Conservation (phyloP, 306 rosid genomes). For the Sphenostylis stenocarpa region DNA sequence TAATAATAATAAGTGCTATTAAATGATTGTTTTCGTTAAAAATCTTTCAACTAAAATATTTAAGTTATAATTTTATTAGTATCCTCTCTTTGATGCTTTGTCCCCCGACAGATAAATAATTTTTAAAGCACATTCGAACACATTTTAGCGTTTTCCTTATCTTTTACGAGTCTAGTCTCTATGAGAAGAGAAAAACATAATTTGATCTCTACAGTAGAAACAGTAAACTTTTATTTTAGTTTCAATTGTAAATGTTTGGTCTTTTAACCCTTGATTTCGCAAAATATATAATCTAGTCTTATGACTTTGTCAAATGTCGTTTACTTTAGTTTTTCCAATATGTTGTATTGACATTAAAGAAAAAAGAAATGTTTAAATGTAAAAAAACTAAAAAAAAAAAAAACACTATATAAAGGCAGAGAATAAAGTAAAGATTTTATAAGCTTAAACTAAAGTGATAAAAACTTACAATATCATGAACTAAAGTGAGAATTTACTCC, state of each 20-base stretch:
- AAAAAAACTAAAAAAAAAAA: background rate
- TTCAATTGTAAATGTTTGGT: background rate
- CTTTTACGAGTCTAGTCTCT: conserved; percentile 6
- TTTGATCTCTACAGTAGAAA: background rate
- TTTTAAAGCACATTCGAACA: background rate
- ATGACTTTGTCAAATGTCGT: background rate
- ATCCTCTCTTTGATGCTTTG: conserved; percentile 16
- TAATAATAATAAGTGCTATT: no score
- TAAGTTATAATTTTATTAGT: conserved; percentile 11
- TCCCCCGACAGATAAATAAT: conserved; percentile 9
- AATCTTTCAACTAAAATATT: background rate
- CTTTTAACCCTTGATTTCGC: background rate
- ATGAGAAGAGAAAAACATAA: no score
- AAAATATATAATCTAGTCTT: background rate
- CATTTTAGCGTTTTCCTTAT: background rate
- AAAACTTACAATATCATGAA: background rate
- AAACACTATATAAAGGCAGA: background rate
- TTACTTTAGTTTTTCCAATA: background rate
- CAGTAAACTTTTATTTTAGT: background rate
- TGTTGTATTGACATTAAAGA: background rate
- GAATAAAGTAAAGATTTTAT: background rate
- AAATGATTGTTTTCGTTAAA: background rate
- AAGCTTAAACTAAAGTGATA: background rate
- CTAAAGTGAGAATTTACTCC: background rate
- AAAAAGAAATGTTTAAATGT: background rate